Evolutionary conservation across 2,329 filamentous ascomycete genomes (phyloP).

Genomic region (Sarocladiaceae sp.): DNA sequence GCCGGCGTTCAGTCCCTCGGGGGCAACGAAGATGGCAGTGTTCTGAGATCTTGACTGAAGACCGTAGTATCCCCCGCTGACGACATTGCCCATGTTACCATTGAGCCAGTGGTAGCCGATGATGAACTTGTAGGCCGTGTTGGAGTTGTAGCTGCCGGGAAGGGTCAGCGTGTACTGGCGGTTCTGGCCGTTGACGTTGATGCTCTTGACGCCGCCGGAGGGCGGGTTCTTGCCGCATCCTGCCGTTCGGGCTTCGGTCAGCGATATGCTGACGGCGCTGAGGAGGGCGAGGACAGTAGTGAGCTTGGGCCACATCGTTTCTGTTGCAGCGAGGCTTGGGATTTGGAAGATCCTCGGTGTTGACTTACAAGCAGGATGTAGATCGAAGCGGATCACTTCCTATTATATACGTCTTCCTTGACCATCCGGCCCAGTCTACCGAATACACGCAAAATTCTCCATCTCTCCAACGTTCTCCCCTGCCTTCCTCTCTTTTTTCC

Average conservation of each 20-base stretch:
- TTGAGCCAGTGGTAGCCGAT: constrained; percentile 30
- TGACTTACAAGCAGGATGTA: neutral
- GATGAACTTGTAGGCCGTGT: constrained; percentile 22
- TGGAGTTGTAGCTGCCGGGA: constrained; percentile 22
- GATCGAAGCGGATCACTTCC: constrained; percentile 6
- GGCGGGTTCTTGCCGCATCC: constrained; percentile 28
- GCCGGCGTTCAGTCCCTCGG: constrained; percentile 33
- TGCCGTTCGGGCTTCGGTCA: constrained; percentile 14
- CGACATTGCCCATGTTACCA: constrained; percentile 31
- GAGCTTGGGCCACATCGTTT: constrained; percentile 3
- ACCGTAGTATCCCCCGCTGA: constrained; percentile 32
- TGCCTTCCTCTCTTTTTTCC: too few relatives aligned
- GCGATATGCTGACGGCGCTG: neutral
- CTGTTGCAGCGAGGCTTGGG: neutral
- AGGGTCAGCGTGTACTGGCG: constrained; percentile 32
- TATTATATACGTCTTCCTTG: neutral
- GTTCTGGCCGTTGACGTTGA: constrained; percentile 23
- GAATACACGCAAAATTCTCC: too few relatives aligned
- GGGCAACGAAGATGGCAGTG: constrained; percentile 36
- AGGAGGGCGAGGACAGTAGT: constrained; percentile 4
- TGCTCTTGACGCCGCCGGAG: constrained; percentile 23
- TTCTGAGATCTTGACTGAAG: constrained; percentile 27
- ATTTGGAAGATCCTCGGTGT: neutral
- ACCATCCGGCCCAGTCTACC: too few relatives aligned
- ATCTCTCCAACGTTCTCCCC: too few relatives aligned